A percentile compares a stretch with the other conserved stretches of the same genome.
Evolutionary conservation across 441 rosid genomes (phyloP).

Genomic region (Erodium trifolium): DNA sequence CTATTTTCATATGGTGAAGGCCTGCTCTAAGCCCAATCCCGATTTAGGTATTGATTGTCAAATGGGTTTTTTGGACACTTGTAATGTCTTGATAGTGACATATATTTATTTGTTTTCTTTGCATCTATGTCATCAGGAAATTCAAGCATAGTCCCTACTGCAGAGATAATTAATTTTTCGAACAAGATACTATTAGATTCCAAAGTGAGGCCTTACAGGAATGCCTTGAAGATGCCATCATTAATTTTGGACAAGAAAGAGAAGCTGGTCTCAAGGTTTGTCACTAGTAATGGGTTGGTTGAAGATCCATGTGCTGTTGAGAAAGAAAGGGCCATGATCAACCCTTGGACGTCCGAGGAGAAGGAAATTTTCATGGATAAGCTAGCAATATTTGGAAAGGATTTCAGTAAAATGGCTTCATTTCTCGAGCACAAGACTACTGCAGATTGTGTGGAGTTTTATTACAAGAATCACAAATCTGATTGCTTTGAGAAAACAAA

Average conservation of each 20-base stretch:
- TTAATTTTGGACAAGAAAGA: slow-evolving; percentile 75
- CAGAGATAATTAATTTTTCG: slow-evolving; percentile 42
- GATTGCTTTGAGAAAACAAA: slow-evolving; percentile 74
- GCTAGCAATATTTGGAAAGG: slow-evolving; percentile 70
- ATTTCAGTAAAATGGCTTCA: slow-evolving; percentile 76
- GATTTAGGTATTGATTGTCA: too few species aligned
- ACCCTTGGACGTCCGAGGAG: slow-evolving; percentile 86
- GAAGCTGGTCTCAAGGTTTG: slow-evolving; percentile 52
- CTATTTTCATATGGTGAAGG: too few species aligned
- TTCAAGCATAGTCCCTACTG: slow-evolving; percentile 38
- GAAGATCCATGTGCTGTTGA: slow-evolving; percentile 87
- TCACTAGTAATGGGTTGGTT: slow-evolving; percentile 70
- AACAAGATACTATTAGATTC: slow-evolving; percentile 53
- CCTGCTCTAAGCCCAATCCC: too few species aligned
- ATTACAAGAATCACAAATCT: slow-evolving; percentile 95
- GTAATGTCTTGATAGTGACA: too few species aligned
- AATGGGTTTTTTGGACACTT: too few species aligned
- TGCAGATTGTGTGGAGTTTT: slow-evolving; percentile 94
- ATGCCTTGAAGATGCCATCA: slow-evolving; percentile 73
- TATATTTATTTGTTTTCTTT: background rate
- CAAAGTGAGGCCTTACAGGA: slow-evolving; percentile 43
- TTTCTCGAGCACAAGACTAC: slow-evolving; percentile 84
- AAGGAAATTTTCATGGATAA: slow-evolving; percentile 65
- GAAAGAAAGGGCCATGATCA: slow-evolving; percentile 78
- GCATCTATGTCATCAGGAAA: slow-evolving; percentile 37